Conservation (phyloP, 2,329 filamentous ascomycete genomes). For the Pseudogymnoascus sp. region DNA sequence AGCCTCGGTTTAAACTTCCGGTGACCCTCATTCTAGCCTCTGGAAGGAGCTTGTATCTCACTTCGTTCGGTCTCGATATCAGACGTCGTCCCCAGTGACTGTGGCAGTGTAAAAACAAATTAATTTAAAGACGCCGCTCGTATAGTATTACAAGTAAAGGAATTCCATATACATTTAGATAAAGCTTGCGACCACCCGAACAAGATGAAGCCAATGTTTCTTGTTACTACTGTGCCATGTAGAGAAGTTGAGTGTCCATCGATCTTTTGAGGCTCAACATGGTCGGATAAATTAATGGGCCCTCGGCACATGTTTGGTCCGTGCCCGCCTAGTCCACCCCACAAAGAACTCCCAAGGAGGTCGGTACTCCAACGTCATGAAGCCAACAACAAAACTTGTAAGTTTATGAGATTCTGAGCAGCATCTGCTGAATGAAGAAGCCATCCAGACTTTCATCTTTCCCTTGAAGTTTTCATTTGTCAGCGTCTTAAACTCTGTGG, state of each 20-base stretch:
- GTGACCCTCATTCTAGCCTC: slow-evolving; percentile 43
- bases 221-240: not conserved
- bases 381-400: not conserved
- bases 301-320: not conserved
- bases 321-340: not conserved
- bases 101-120: not conserved
- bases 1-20: slow-evolving; percentile 42
- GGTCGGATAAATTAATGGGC: not conserved
- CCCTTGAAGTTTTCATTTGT: not conserved
- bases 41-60: not conserved
- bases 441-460: not conserved
- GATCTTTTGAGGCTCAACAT: not conserved
- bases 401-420: not conserved
- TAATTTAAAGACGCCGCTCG: not conserved
- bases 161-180: not conserved
- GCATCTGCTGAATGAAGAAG: not conserved
- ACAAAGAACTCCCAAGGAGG: not conserved
- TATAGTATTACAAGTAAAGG: not conserved
- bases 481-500: not conserved
- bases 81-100: not conserved
- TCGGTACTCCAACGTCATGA: not conserved
- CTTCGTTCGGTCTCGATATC: not conserved
- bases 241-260: not conserved
- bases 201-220: not conserved
- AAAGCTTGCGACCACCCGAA: not conserved